These are phyloP conservation scores for Alternaria sp. DNA, from an alignment of 2,329 filamentous ascomycete genomes.

Conservation along the genomic window DNA sequence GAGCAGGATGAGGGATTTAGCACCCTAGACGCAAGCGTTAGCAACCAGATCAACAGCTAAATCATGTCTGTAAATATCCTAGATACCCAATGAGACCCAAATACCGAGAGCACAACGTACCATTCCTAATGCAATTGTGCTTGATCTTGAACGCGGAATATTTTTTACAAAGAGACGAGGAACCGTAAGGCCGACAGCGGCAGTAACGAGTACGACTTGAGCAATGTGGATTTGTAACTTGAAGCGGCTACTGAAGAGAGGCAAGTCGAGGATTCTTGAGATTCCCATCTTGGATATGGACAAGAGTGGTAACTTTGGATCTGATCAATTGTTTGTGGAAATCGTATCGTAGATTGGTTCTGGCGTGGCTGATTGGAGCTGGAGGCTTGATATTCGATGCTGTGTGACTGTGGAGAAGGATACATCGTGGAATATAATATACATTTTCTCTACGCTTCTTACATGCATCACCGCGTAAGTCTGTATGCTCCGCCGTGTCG, in stretches of 20 bases:
- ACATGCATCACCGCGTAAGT: not conserved
- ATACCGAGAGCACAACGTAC: not conserved
- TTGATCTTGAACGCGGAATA: conserved; percentile 28
- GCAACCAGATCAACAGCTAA: not conserved
- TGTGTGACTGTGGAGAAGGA: conserved; percentile 1
- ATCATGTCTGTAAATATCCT: not conserved
- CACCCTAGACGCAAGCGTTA: conserved; percentile 30
- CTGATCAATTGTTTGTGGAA: not conserved
- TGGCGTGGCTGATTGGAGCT: not conserved
- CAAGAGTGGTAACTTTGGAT: not conserved
- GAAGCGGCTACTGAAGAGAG: conserved; percentile 39
- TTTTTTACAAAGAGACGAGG: conserved; percentile 35
- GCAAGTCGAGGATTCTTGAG: conserved; percentile 22
- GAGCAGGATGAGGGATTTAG: conserved; percentile 55
- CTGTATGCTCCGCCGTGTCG: not conserved
- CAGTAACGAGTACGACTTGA: conserved; percentile 20
- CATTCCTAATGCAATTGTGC: conserved; percentile 28
- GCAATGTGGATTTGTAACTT: conserved; percentile 27
- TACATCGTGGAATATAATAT: not conserved
- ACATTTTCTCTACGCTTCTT: not conserved
- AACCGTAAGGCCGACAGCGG: conserved; percentile 25
- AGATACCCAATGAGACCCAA: not conserved
- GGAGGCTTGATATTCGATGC: not conserved
- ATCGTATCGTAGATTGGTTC: not conserved
- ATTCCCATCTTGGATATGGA: conserved; percentile 17